Evolutionary conservation across 2,329 filamentous ascomycete species (phyloP).

Genomic region (Hirsutella rhossiliensis): DNA sequence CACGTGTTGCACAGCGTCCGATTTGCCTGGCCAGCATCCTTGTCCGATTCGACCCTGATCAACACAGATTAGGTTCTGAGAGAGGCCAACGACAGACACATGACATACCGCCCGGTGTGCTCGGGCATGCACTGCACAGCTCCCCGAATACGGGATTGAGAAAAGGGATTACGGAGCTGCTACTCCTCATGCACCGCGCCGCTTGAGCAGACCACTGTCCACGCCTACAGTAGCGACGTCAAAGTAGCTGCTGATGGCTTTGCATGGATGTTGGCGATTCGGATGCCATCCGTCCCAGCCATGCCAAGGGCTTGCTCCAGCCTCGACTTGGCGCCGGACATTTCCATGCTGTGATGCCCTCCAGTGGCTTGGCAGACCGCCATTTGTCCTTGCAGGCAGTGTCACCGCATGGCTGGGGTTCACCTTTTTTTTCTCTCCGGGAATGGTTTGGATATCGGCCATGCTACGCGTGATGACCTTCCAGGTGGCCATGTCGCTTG

Average conservation of each 20-base stretch:
- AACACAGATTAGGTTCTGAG: background rate
- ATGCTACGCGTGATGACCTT: background rate
- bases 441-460: background rate
- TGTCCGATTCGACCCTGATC: background rate
- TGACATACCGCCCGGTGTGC: background rate
- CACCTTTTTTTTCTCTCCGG: background rate
- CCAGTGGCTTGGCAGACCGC: slow-evolving; percentile 1
- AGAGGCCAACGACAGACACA: background rate
- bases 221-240: background rate
- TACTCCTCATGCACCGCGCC: background rate
- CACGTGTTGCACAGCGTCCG: background rate
- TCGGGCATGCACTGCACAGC: background rate
- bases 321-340: background rate
- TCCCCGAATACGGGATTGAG: background rate
- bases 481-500: background rate
- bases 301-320: slow-evolving; percentile 1
- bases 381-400: background rate
- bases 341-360: background rate
- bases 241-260: background rate
- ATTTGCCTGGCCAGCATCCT: background rate
- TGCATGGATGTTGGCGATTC: background rate
- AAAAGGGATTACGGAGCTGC: background rate
- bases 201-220: background rate
- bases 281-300: slow-evolving; percentile 2
- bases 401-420: background rate